Conservation (phyloP, 306 rosid species). For the Cucurbita moschata region DNA sequence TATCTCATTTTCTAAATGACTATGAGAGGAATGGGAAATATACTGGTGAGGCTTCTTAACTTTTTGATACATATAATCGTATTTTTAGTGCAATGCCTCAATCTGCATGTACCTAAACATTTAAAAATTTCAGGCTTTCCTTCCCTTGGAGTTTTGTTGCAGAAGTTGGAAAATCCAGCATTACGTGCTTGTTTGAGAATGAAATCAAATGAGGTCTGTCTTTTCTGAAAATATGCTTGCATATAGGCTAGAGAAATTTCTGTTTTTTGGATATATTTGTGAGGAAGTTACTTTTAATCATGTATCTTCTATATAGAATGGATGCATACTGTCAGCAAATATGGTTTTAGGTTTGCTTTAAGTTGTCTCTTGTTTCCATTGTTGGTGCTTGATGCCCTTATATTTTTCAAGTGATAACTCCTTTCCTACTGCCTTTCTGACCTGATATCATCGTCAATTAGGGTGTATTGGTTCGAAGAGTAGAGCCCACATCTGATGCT, state of each 20-base stretch:
- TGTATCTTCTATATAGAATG: neutral
- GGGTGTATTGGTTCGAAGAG: slow-evolving; percentile 90
- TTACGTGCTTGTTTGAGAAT: slow-evolving; percentile 70
- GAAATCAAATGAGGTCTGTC: slow-evolving; percentile 65
- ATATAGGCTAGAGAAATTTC: neutral
- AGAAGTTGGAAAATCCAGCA: slow-evolving; percentile 94
- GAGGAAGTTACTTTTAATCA: neutral
- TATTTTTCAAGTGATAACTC: neutral
- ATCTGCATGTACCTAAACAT: neutral
- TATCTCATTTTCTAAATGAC: slow-evolving; percentile 86
- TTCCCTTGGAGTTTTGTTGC: slow-evolving; percentile 85
- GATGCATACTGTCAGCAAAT: neutral
- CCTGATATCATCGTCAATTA: slow-evolving; percentile 20
- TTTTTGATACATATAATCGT: neutral
- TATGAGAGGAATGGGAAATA: slow-evolving; percentile 75
- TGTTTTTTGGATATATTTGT: neutral
- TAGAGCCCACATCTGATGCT: slow-evolving; percentile 92
- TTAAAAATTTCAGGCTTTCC: slow-evolving; percentile 53
- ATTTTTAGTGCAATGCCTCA: neutral
- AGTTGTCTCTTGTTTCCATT: neutral
- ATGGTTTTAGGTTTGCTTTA: neutral
- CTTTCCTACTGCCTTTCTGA: slow-evolving; percentile 4
- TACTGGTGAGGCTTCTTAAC: slow-evolving; percentile 52
- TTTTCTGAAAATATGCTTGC: slow-evolving; percentile 9
- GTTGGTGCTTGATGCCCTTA: neutral